Evolutionary conservation across 805 yeast genomes (phyloP).

Genomic region (Citeromyces nyonsensis): DNA sequence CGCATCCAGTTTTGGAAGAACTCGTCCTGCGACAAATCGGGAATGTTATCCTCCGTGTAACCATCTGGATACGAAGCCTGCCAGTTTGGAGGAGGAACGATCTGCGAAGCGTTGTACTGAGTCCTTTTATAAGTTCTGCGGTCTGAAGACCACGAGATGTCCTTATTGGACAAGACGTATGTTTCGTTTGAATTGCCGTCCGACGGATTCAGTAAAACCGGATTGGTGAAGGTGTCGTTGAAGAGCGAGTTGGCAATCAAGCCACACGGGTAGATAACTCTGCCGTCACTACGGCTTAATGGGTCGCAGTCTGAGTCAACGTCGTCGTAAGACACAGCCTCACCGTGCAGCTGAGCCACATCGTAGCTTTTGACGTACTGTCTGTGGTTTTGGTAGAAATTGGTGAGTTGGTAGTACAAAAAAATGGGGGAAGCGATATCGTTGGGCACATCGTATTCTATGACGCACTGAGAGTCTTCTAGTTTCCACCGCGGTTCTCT

Average conservation of each 20-base stretch:
- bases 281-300: slow-evolving; percentile 20
- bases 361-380: slow-evolving; percentile 82
- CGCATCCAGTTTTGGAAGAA: slow-evolving; percentile 96
- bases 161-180: slow-evolving; percentile 27
- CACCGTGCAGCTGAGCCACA: slow-evolving; percentile 66
- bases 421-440: slow-evolving; percentile 59
- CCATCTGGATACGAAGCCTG: slow-evolving; percentile 66
- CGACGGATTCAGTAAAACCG: slow-evolving; percentile 24
- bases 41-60: slow-evolving; percentile 69
- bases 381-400: slow-evolving; percentile 89
- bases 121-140: slow-evolving; percentile 59
- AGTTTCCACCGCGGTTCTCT: slow-evolving; percentile 52
- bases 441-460: slow-evolving; percentile 61
- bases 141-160: slow-evolving; percentile 82
- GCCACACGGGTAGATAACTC: slow-evolving; percentile 78
- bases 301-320: slow-evolving; percentile 41
- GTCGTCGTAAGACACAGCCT: slow-evolving; percentile 36
- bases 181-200: slow-evolving; percentile 20
- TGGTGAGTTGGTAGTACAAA: slow-evolving; percentile 74
- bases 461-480: slow-evolving; percentile 28
- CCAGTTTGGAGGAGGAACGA: slow-evolving; percentile 96
- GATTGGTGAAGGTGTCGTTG: slow-evolving; percentile 68
- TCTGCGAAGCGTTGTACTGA: slow-evolving; percentile 43
- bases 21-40: slow-evolving; percentile 65
- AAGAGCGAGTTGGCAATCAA: slow-evolving; percentile 84